Percentiles rank a stretch among this genome's conserved stretches.
Conservation (phyloP, 345 rosid genomes). For the Erucastrum elatum region DNA sequence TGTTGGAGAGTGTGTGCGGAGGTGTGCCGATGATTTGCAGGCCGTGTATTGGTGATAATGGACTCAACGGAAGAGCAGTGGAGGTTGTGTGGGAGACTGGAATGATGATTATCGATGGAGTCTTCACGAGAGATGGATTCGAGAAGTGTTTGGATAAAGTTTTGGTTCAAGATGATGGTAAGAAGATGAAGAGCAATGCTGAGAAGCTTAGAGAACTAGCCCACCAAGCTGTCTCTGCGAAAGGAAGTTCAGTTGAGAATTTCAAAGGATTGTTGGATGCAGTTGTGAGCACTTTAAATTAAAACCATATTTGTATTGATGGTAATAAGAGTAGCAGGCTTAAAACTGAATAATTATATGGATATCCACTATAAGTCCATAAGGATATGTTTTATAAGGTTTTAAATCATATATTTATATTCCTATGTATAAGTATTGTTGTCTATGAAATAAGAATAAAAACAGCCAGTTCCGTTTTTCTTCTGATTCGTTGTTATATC, state of each 20-base stretch:
- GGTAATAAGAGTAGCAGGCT: too few species aligned
- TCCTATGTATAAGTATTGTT: too few species aligned
- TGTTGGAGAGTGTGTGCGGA: slow-evolving; percentile 50
- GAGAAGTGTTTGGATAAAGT: slow-evolving; percentile 42
- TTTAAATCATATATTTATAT: too few species aligned
- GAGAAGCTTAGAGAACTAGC: slow-evolving; percentile 32
- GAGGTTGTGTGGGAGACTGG: slow-evolving; percentile 62
- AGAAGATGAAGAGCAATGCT: slow-evolving; percentile 41
- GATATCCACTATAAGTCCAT: too few species aligned
- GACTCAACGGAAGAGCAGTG: slow-evolving; percentile 45
- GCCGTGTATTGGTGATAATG: slow-evolving; percentile 53
- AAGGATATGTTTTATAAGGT: too few species aligned
- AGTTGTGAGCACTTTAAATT: neutral
- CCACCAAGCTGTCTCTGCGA: slow-evolving; percentile 29
- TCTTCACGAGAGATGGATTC: slow-evolving; percentile 40
- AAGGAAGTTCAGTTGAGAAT: slow-evolving; percentile 33
- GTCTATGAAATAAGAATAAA: too few species aligned
- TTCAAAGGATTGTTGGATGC: slow-evolving; percentile 11
- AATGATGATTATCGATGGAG: slow-evolving; percentile 36
- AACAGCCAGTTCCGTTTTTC: too few species aligned
- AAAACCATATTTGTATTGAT: too few species aligned
- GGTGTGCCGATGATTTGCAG: slow-evolving; percentile 66
- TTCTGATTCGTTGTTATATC: too few species aligned
- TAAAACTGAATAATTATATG: neutral
- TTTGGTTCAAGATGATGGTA: slow-evolving; percentile 42